These are phyloP conservation scores for Prillingera fragicola DNA, from an alignment of 1,284 basidiomycete genomes.

Conservation along the genomic window DNA sequence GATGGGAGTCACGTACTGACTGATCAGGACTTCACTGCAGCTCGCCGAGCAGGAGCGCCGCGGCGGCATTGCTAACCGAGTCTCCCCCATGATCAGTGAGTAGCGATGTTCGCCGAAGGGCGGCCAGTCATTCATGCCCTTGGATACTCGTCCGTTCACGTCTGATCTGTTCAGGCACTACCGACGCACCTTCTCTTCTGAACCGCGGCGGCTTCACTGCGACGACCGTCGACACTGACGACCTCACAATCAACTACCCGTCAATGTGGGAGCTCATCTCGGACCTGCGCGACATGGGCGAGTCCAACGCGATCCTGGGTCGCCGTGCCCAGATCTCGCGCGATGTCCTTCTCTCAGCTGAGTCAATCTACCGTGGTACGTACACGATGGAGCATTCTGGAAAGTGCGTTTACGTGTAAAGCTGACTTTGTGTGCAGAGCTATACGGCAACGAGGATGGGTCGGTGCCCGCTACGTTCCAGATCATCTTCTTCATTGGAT, in stretches of 20 bases:
- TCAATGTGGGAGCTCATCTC: slow-evolving; percentile 94
- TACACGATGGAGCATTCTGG: background rate
- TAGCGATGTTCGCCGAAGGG: slow-evolving; percentile 4
- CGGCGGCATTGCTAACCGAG: slow-evolving; percentile 88
- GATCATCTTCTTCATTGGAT: slow-evolving; percentile 98
- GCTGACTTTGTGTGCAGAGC: slow-evolving; percentile 52
- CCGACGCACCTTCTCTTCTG: slow-evolving; percentile 85
- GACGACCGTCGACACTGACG: slow-evolving; percentile 92
- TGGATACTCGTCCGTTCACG: background rate
- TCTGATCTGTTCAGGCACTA: slow-evolving; percentile 60
- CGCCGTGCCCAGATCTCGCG: slow-evolving; percentile 63
- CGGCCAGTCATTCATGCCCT: background rate
- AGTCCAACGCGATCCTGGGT: slow-evolving; percentile 83
- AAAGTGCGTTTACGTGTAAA: background rate
- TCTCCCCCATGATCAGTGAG: slow-evolving; percentile 95
- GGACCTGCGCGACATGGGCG: slow-evolving; percentile 93
- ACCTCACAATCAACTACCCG: slow-evolving; percentile 84
- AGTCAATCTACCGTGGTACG: slow-evolving; percentile 84
- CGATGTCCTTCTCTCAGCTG: slow-evolving; percentile 84
- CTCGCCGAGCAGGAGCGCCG: slow-evolving; percentile 90
- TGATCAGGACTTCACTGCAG: slow-evolving; percentile 59
- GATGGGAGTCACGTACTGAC: background rate
- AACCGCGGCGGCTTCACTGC: slow-evolving; percentile 89
- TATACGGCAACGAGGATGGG: slow-evolving; percentile 79
- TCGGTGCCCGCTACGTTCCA: slow-evolving; percentile 92